Percentiles rank a stretch among this genome's conserved stretches.
Evolutionary conservation across 768 basidiomycete species (phyloP).

Genomic region (Pleurotus pulmonarius): DNA sequence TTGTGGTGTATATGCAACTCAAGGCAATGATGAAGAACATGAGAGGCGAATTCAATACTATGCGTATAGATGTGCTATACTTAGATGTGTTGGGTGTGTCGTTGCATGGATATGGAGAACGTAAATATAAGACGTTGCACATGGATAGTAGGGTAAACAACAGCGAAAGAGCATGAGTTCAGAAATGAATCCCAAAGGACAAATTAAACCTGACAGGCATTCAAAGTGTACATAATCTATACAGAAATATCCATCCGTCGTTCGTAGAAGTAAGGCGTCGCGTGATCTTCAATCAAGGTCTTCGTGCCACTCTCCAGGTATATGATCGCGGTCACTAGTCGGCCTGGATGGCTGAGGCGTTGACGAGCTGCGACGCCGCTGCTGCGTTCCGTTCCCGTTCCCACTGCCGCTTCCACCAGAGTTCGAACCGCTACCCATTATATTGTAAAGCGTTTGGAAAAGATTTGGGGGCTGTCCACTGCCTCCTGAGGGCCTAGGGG

Average conservation of each 20-base stretch:
- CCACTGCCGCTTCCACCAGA: not conserved
- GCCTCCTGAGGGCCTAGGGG: not conserved
- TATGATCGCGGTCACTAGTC: not conserved
- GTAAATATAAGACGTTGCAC: no score
- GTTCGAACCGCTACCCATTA: not conserved
- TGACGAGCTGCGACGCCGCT: not conserved
- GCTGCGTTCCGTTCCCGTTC: not conserved
- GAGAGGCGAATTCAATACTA: no score
- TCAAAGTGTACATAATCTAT: not conserved
- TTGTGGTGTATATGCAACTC: no score
- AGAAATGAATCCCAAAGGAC: no score
- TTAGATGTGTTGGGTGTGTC: no score
- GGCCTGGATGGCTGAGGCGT: not conserved
- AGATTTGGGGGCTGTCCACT: not conserved
- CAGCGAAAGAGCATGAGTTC: no score
- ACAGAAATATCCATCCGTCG: not conserved
- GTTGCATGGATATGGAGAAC: no score
- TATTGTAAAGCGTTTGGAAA: slow-evolving; percentile 2
- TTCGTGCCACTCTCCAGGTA: slow-evolving; percentile 8
- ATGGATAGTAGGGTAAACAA: no score
- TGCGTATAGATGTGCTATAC: no score
- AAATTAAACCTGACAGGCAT: no score
- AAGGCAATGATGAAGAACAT: no score
- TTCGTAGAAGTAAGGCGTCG: not conserved
- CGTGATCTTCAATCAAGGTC: not conserved